Evolutionary conservation across 129 eudicot genomes (phyloP), one percentile per base, ranked within the genome.

Genomic region (Flaveria linearis): DNA sequence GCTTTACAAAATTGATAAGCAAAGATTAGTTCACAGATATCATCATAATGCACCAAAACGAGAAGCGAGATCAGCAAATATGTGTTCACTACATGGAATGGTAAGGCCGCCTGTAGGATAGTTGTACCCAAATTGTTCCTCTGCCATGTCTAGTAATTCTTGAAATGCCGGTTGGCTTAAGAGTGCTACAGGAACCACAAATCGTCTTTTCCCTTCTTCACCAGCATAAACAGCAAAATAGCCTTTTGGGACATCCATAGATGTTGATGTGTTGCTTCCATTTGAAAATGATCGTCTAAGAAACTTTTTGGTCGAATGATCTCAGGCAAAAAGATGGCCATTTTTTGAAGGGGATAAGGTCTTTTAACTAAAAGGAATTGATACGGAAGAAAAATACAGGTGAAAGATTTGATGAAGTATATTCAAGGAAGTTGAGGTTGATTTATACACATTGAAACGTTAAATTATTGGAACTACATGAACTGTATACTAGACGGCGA

Each of bases 201-300:
- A 52, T 52, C 58, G 23, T 52, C 58, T 52, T 52, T 52, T 52
- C 22, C 5, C 58, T 52, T 52, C 58, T 52, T 52, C 23, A 7
- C 58, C 58, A 52, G n/a, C 58, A 52, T 52, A 53, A 53, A 53
- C 23, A 2, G 11, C 11, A 53, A 53, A 53, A 7, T 53, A 53
- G 0, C 23, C 23, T 53, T 53, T 53, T 17, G 60, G 60, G 60
- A 53, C 17, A n/a, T 53, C 60, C 60, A 1, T 17, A 53, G 25
- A 53, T 53, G 60, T 53, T 53, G 60, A n/a, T 53, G 23, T 17
- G 25, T 20, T n/a, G 11, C 23, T 53, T 53, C 23, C 60, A 17
- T 53, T 53, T 16, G 60, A 53, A n/a, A 53, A 53, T 53, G 60
- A 53, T 53, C 60, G 60, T 53, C 60, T 53, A 53, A n/a, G 25